Evolutionary conservation across 306 rosid genomes (phyloP), one percentile per base, ranked within the genome.

Genomic region (Malus asiatica): DNA sequence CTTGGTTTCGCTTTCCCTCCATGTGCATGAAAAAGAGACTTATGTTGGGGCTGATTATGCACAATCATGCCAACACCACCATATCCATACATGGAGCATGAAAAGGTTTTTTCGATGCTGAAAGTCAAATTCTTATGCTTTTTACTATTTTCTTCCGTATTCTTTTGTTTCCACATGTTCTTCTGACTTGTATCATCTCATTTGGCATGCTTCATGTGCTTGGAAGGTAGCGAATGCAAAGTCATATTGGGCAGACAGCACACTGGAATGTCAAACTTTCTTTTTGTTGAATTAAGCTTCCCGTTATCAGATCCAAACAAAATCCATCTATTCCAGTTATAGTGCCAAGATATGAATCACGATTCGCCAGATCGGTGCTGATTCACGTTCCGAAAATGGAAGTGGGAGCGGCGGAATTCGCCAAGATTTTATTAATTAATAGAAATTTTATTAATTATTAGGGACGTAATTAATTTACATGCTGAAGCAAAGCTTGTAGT

Each of bases 21-120:
- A 73, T 73, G 70, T 46, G 44, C 66, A 46, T 27, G 78, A 81
- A 78, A 40, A 72, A 30, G 79, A 25, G 32, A 58, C 25, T 52
- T 75, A 58, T 81, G 85, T 86, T 77, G 52, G 81, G 83, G 75
- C 77, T 80, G 76, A 88, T 85, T 58, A 82, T 83, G 75, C 85
- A 85, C 82, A 82, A 84, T 83, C 73, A 86, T 88, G 90, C 76
- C 88, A 35, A 35, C 85, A 89, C 80, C 89, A 88, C 66, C 85
- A 78, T 52, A 73, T 57, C 89, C 68, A 77, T 78, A 10, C 72
- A 75, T 78, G 75, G 85, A 51, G 85, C 91, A 80, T 80, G 89
- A 68, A 71, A 75, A 48, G 23, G 51, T 81, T 74, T 84, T 88
- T 65, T 32, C 27, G 5, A 68, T 71, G 83, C 77, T 81, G 74